A percentile compares a stretch with the other conserved stretches of the same genome.
Evolutionary conservation across 2,329 filamentous ascomycete genomes (phyloP).

Genomic region (Cladophialophora immunda): DNA sequence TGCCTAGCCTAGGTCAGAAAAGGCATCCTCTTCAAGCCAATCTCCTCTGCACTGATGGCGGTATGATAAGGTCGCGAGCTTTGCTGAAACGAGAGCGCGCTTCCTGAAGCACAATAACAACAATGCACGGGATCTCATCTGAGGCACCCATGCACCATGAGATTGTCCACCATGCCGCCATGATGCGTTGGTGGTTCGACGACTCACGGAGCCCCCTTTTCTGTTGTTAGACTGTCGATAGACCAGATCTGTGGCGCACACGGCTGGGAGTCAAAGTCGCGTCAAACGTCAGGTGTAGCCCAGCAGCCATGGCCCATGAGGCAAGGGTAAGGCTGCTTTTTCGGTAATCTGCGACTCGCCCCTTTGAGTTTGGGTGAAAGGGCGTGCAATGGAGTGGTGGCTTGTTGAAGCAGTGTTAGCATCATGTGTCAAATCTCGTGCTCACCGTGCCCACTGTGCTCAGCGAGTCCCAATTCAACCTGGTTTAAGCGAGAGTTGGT

Average conservation of each 20-base stretch:
- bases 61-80: constrained; percentile 1
- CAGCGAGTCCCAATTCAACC: neutral
- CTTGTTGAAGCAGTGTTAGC: constrained; percentile 8
- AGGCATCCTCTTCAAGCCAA: constrained; percentile 1
- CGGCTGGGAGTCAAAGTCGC: neutral
- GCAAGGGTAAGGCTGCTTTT: constrained; percentile 2
- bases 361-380: constrained; percentile 3
- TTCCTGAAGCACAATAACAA: constrained; percentile 7
- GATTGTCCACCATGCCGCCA: neutral
- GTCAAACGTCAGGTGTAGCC: neutral
- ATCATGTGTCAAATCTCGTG: constrained; percentile 14
- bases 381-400: neutral
- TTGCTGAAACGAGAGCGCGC: constrained; percentile 1
- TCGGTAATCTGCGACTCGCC: constrained; percentile 32
- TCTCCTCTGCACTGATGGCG: neutral
- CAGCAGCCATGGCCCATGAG: neutral
- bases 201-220: neutral
- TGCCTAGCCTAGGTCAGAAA: neutral
- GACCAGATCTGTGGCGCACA: constrained; percentile 16
- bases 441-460: neutral
- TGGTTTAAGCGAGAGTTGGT: constrained; percentile 6
- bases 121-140: neutral
- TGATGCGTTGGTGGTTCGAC: neutral
- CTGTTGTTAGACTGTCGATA: constrained; percentile 5
- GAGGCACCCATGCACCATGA: neutral